Evolutionary conservation across 176 grass and related monocot genomes (phyloP), one percentile per base, ranked within the genome.

Genomic region (Triticum monococcum): DNA sequence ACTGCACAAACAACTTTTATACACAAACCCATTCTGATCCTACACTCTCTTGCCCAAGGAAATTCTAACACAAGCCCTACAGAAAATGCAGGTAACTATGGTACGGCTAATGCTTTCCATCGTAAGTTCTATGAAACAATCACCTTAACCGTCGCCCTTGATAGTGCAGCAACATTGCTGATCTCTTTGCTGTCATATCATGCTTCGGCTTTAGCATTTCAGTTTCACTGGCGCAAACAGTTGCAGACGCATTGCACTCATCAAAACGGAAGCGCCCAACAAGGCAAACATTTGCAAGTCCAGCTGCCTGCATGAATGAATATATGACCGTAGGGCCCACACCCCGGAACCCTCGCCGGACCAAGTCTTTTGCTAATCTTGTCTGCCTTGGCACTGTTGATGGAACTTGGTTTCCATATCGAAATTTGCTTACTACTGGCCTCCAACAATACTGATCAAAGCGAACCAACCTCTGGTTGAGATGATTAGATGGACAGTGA

Each of bases 281-380:
- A 45, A 45, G 86, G 80, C 91, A 92, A 68, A 94, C 95, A 76
- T 92, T 97, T 26, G 92, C 89, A 54, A 92, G 70, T 31, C 95
- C 95, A 17, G 92, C 88, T 59, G 79, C 95, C 81, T 97, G 95
- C 92, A 92, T 94, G 78, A 97, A 97, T 83, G 88, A 97, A 80
- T 97, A 94, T 76, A 92, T 86, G 22, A 92, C 80, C 0, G 90
- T 92, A 35, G 92, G 90, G 24, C 92, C 86, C 66, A 94, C 95
- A 41, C 92, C 86, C 45, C 84, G 64, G 68, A 88, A 87, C 17
- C 92, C 71, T 84, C 80, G 80, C 87, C 54, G 75, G 68, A 96
- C 40, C 50, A 95, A 62, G 80, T 83, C 77, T 50, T 72, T 89
- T 95, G 76, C 87, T 90, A 10, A 87, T 94, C 43, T 87, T 45